phyloP scores from a whole-genome alignment of 73 alveolate genomes.

The Stentor coeruleus region DNA sequence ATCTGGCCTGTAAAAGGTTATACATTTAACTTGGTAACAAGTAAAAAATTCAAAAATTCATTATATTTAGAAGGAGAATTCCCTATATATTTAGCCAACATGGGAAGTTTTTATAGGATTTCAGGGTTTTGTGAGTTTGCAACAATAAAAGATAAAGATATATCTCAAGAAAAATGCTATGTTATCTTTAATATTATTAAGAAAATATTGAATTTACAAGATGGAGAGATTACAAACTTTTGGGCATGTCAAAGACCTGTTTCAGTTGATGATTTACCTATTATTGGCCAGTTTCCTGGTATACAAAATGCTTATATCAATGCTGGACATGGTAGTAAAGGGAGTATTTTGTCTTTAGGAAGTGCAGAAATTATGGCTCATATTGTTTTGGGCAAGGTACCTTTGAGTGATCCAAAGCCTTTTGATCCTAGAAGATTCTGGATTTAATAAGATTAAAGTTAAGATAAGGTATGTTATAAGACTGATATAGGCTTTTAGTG shows the following conservation, averaged over 20 bases:
- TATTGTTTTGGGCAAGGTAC: conserved; percentile 2
- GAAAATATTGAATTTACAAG: not conserved
- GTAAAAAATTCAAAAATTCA: conserved; percentile 13
- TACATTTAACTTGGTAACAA: conserved; percentile 1
- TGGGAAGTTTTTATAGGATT: not conserved
- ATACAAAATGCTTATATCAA: not conserved
- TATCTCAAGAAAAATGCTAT: not conserved
- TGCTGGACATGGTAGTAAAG: conserved; percentile 31
- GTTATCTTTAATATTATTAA: not conserved
- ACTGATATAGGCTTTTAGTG: too few relatives aligned
- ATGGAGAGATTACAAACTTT: conserved; percentile 8
- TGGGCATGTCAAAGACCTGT: conserved; percentile 26
- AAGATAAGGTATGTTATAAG: too few relatives aligned
- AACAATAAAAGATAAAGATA: not conserved
- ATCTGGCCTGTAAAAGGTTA: conserved; percentile 23
- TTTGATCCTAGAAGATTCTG: not conserved
- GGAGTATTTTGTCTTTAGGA: not conserved
- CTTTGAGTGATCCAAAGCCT: not conserved
- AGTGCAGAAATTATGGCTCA: conserved; percentile 20
- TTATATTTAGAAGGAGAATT: not conserved
- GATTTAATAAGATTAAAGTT: not conserved
- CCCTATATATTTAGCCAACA: not conserved
- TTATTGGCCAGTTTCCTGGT: conserved; percentile 3
- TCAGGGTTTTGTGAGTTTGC: not conserved
- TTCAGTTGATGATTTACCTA: conserved; percentile 19